A percentile compares a stretch with the other conserved stretches of the same genome.
phyloP scores from a whole-genome alignment of 306 rosid genomes.

The Comarum palustre region DNA sequence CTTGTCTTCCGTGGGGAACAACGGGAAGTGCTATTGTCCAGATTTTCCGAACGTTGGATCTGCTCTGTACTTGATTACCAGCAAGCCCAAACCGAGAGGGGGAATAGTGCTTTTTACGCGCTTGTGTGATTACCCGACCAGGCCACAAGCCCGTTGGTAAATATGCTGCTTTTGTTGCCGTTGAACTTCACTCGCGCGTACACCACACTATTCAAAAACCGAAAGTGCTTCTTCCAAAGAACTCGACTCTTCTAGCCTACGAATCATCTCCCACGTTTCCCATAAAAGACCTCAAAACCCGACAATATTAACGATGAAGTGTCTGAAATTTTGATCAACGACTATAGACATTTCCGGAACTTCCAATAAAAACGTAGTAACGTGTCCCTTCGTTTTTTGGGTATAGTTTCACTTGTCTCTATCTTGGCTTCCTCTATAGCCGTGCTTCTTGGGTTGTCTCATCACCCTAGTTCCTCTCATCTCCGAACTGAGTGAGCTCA shows the following conservation, averaged over 20 bases:
- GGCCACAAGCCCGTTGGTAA: not conserved
- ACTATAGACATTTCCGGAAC: not conserved
- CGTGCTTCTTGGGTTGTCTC: conserved; percentile 12
- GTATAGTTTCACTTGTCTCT: not conserved
- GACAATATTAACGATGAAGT: not conserved
- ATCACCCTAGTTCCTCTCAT: not conserved
- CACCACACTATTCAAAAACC: not conserved
- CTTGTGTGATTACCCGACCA: not conserved
- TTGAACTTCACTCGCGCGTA: conserved; percentile 7
- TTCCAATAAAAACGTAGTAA: not conserved
- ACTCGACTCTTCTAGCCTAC: not conserved
- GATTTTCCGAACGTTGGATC: conserved; percentile 16
- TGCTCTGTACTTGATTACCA: not conserved
- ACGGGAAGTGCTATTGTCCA: not conserved
- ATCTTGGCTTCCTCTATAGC: not conserved
- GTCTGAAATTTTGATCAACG: not conserved
- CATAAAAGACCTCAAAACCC: not conserved
- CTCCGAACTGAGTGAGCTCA: conserved; percentile 2
- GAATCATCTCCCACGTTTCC: not conserved
- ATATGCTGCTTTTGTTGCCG: conserved; percentile 7
- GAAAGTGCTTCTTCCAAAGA: not conserved
- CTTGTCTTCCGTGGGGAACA: conserved; percentile 1
- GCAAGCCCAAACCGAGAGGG: not conserved
- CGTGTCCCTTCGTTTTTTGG: not conserved
- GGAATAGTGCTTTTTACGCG: conserved; percentile 7